Evolutionary conservation across 2,329 filamentous ascomycete genomes (phyloP).

Genomic region (Hymenoscyphus repandus): DNA sequence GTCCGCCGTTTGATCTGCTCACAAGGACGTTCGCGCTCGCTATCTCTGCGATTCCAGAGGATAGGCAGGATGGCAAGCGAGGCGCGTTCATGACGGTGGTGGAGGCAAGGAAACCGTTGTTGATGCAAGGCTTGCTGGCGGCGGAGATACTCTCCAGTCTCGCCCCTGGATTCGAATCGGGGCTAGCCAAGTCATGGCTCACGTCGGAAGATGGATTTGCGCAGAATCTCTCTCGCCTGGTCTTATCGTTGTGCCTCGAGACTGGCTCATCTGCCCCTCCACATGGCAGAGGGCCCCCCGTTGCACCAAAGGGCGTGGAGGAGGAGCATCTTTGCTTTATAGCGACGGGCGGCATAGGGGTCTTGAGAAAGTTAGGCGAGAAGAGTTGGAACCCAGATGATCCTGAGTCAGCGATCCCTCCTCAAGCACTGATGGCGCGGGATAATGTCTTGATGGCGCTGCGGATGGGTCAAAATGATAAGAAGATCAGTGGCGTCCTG

Average conservation of each 20-base stretch:
- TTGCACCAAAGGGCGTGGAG: conserved; percentile 28
- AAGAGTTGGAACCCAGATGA: conserved; percentile 58
- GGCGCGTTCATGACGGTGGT: conserved; percentile 60
- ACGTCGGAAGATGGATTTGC: conserved; percentile 79
- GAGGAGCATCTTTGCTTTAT: conserved; percentile 41
- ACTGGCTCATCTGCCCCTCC: conserved; percentile 49
- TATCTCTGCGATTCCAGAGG: conserved; percentile 77
- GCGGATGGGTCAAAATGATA: conserved; percentile 50
- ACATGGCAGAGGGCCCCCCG: conserved; percentile 30
- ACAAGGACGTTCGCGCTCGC: conserved; percentile 84
- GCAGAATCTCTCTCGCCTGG: conserved; percentile 69
- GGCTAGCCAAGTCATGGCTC: conserved; percentile 74
- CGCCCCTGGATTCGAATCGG: conserved; percentile 63
- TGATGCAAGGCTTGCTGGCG: conserved; percentile 88
- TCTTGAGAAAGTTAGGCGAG: conserved; percentile 64
- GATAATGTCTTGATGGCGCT: conserved; percentile 64
- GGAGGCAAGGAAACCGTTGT: conserved; percentile 77
- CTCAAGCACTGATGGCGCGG: conserved; percentile 58
- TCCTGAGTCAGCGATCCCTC: conserved; percentile 46
- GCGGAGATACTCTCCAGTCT: conserved; percentile 82
- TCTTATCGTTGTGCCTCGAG: conserved; percentile 59
- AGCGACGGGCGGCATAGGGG: conserved; percentile 60
- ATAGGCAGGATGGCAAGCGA: conserved; percentile 47
- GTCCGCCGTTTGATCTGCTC: conserved; percentile 69
- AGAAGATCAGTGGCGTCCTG: conserved; percentile 59